Conservation (phyloP, 2,329 filamentous ascomycete species). For the Graphilbum ipis-grandicollis region DNA sequence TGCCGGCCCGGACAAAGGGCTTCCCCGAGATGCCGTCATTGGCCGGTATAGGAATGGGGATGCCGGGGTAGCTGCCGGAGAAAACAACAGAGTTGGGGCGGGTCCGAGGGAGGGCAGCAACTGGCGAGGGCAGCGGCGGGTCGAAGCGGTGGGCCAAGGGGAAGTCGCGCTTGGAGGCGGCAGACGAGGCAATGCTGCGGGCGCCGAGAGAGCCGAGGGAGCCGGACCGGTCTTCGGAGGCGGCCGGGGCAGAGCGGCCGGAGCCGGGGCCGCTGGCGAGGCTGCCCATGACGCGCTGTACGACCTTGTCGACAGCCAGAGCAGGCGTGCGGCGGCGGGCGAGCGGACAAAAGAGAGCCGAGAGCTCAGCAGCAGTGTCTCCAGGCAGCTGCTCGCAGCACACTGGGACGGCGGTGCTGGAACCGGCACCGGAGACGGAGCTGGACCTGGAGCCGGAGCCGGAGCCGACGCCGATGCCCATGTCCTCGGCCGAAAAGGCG, state of each 20-base stretch:
- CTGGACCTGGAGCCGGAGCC: too few relatives aligned
- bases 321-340: conserved; percentile 21
- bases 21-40: conserved; percentile 37
- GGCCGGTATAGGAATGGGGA: conserved; percentile 4
- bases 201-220: neutral
- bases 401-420: conserved; percentile 13
- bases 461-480: neutral
- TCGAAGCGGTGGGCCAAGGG: conserved; percentile 1
- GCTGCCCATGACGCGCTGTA: conserved; percentile 24
- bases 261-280: neutral
- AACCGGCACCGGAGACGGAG: too few relatives aligned
- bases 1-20: conserved; percentile 31
- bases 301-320: conserved; percentile 25
- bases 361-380: conserved; percentile 29
- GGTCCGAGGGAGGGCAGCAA: neutral
- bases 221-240: neutral
- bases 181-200: neutral
- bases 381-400: conserved; percentile 31
- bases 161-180: neutral
- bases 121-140: neutral
- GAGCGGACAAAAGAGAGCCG: conserved; percentile 31
- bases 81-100: neutral
- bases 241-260: neutral
- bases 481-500: conserved; percentile 16
- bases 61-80: neutral